A percentile compares a stretch with the other conserved stretches of the same genome.
phyloP scores from a whole-genome alignment of 2,329 filamentous ascomycete genomes.

The Cladophialophora psammophila region DNA sequence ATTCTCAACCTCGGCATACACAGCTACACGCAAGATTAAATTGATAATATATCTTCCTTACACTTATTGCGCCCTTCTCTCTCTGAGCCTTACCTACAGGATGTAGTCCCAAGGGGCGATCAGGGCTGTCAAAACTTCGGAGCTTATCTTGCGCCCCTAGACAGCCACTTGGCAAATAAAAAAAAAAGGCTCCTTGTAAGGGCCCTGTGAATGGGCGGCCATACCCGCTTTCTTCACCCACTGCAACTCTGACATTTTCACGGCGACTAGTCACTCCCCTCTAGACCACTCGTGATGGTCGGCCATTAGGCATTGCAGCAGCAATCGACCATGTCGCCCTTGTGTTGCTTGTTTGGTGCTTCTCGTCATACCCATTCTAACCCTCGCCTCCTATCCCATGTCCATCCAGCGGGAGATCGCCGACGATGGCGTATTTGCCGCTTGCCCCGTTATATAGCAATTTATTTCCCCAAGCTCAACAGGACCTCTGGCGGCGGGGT shows the following conservation, averaged over 20 bases:
- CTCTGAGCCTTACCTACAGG: too few relatives aligned
- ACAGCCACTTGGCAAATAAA: constrained; percentile 13
- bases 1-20: too few relatives aligned
- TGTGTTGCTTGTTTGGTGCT: constrained; percentile 14
- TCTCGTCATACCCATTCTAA: constrained; percentile 16
- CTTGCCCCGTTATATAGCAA: constrained; percentile 15
- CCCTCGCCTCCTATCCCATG: constrained; percentile 7
- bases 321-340: constrained; percentile 18
- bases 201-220: not conserved
- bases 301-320: constrained; percentile 20
- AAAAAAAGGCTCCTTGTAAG: not conserved
- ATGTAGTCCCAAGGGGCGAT: too few relatives aligned
- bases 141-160: constrained; percentile 8
- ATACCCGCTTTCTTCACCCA: constrained; percentile 9
- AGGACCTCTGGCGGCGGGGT: not conserved
- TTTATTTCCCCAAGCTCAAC: not conserved
- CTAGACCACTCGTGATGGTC: constrained; percentile 11
- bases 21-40: too few relatives aligned
- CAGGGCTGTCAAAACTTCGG: not conserved
- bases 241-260: constrained; percentile 18
- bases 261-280: constrained; percentile 2
- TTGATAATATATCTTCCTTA: too few relatives aligned
- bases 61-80: too few relatives aligned
- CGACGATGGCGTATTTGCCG: constrained; percentile 10
- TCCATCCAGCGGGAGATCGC: not conserved